Evolutionary conservation across 805 yeast species (phyloP).

Genomic region (Komagataella kurtzmanii): DNA sequence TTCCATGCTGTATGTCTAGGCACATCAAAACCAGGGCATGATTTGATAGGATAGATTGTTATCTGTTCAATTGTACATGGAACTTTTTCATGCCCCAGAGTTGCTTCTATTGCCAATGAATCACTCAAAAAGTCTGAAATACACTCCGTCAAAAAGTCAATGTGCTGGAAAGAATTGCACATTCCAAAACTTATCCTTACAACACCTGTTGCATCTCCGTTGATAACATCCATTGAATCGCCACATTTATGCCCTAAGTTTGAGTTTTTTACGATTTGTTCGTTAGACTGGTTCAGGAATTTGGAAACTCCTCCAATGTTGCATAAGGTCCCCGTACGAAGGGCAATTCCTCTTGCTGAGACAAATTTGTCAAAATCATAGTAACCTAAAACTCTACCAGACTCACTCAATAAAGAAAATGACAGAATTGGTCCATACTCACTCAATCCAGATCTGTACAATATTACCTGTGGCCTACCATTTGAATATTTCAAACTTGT

Average conservation of each 20-base stretch:
- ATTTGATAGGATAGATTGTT: slow-evolving; percentile 27
- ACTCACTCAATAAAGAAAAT: slow-evolving; percentile 13
- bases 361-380: slow-evolving; percentile 22
- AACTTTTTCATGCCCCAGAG: slow-evolving; percentile 1
- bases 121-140: slow-evolving; percentile 14
- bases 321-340: slow-evolving; percentile 30
- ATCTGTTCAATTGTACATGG: slow-evolving; percentile 10
- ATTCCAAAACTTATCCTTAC: slow-evolving; percentile 28
- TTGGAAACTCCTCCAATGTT: slow-evolving; percentile 24
- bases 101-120: neutral
- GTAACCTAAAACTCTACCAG: slow-evolving; percentile 20
- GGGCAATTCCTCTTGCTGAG: slow-evolving; percentile 15
- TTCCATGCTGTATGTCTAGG: slow-evolving; percentile 14
- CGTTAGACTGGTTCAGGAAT: slow-evolving; percentile 13
- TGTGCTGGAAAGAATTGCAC: slow-evolving; percentile 18
- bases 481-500: slow-evolving; percentile 9
- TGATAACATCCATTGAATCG: slow-evolving; percentile 23
- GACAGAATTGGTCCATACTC: slow-evolving; percentile 27
- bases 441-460: slow-evolving; percentile 7
- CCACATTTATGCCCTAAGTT: slow-evolving; percentile 27
- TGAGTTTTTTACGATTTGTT: slow-evolving; percentile 15
- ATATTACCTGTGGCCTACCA: slow-evolving; percentile 12
- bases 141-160: slow-evolving; percentile 15
- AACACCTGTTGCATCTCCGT: slow-evolving; percentile 25
- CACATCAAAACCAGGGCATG: slow-evolving; percentile 22